Evolutionary conservation across 495 filamentous ascomycete genomes (phyloP), one percentile per base, ranked within the genome.

Genomic region (Antarctomyces pellizariae): DNA sequence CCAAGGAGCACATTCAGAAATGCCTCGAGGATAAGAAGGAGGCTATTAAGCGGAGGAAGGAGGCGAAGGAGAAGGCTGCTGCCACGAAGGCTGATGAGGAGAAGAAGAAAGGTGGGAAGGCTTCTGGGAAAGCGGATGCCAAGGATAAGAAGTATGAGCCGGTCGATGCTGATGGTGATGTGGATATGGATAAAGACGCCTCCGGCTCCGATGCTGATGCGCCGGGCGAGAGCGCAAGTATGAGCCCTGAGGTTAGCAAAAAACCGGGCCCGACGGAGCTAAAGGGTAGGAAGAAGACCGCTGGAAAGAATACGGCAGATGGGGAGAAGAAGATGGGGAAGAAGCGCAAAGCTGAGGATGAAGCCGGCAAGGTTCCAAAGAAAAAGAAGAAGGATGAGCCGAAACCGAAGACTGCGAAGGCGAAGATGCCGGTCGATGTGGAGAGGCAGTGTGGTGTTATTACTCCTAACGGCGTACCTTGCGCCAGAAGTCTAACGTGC

Each of bases 351-450:
- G 71, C 80, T 16, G 82, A 84, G 25, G 72, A 55, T 30, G 73
- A 79, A 25, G 65, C 64, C 25, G 67, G 71, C 13, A 68, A 66
- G 34, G 75, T 68, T 34, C 67, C 72, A 3, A 78, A 78, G 19
- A 93, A 93, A 64, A 91, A 91, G 52, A 80, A 86, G 52, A 91
- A 91, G 50, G 86, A 93, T 48, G 84, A 95, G 35, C 77, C 80
- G 2, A 93, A 92, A 43, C 61, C 74, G 7, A 91, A 92, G 46
- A 55, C 62, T 0, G 64, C 77, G 3, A 91, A 91, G 36, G 76
- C 79, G 0, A 93, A 92, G 54, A 82, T 64, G 0, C 86, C 86
- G 2, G 86, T 97, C 13, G 89, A 97, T 50, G 86, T 97, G 15
- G 86, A 95, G 51, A 74, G 73, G 44, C 89, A 97, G 55, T 97